These are phyloP conservation scores for Claviceps pusilla DNA, from an alignment of 2,329 filamentous ascomycete species.

Conservation along the genomic window DNA sequence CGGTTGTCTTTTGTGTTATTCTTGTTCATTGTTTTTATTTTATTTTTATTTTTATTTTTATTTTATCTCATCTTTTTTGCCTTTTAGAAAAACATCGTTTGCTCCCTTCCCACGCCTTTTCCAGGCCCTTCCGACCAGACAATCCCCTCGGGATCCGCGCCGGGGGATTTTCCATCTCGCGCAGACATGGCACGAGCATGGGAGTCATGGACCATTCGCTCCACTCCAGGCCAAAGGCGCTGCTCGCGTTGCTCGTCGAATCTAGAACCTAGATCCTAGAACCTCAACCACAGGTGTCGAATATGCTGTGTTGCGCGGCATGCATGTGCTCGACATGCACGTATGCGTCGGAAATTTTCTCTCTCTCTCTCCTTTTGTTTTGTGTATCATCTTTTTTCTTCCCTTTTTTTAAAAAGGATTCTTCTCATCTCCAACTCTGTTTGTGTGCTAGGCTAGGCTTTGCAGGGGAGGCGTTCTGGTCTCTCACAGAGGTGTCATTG, in stretches of 20 bases:
- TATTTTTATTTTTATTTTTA: too few species aligned
- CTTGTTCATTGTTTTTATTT: too few species aligned
- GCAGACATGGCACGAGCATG: neutral
- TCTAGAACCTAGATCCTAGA: neutral
- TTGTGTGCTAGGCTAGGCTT: neutral
- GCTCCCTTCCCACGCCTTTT: neutral
- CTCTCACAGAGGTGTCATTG: neutral
- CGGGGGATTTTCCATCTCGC: neutral
- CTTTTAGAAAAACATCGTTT: too few species aligned
- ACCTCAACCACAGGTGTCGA: neutral
- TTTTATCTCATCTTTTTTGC: too few species aligned
- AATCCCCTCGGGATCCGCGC: neutral
- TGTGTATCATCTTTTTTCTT: neutral
- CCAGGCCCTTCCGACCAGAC: neutral
- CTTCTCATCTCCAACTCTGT: neutral
- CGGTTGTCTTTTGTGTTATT: too few species aligned
- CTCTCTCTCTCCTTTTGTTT: neutral
- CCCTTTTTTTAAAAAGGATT: too few species aligned
- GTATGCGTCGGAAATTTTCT: slow-evolving; percentile 1
- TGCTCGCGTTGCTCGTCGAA: neutral
- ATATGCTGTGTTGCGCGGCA: neutral
- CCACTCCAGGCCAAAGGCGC: neutral
- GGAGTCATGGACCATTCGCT: neutral
- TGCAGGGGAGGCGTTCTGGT: neutral
- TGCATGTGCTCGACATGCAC: slow-evolving; percentile 1